Evolutionary conservation across 345 rosid species (phyloP), one percentile per base, ranked within the genome.

Genomic region (Conringia planisiliqua): DNA sequence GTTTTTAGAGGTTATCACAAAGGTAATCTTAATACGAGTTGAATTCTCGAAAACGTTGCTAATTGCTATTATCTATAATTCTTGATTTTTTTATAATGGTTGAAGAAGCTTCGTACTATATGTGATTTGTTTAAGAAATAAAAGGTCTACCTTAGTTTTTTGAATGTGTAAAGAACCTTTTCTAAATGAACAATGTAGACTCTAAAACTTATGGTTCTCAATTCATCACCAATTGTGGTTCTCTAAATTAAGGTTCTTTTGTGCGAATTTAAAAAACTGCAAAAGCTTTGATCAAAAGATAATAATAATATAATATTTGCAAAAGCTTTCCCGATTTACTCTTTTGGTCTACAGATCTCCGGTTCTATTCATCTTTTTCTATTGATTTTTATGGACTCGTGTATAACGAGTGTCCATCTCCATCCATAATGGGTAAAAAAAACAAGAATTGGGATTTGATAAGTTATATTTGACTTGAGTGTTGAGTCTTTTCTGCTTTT

Each of bases 401-500:
- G 27, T 29, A 4, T 6, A 27, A 55, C 60, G 24, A 57, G 42
- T 17, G 63, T 58, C 40, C 63, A 36, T 51, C 58, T 58, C 40
- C 63, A 36, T 51, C 58, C 58, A 59, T 59, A 35, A 36, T 59
- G 64, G 44, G 64, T 59, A 59, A 59, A 36, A 59, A 36, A 59
- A 36, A 59, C 64, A 36, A 59, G 44, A 59, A 24, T 35, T 59
- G 12, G 54, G 54, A 48, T 48, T 18, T 48, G 12, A 48, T 18
- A 48, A 48, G 54, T 48, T 9, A 18, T 48, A 9, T 18, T 18
- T 18, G 54, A 48, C 54, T 48, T 10, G 44, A 18, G 10, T 35
- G 64, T 59, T 36, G 44, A 59, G 64, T 59, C 64, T 65, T 42
- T 55, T 56, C 58, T 73, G 32, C 35, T 54, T 64, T 64, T 13